Base-by-base conservation (phyloP, 2,329 filamentous ascomycete species). In the Tolypocladium sp. region DNA sequence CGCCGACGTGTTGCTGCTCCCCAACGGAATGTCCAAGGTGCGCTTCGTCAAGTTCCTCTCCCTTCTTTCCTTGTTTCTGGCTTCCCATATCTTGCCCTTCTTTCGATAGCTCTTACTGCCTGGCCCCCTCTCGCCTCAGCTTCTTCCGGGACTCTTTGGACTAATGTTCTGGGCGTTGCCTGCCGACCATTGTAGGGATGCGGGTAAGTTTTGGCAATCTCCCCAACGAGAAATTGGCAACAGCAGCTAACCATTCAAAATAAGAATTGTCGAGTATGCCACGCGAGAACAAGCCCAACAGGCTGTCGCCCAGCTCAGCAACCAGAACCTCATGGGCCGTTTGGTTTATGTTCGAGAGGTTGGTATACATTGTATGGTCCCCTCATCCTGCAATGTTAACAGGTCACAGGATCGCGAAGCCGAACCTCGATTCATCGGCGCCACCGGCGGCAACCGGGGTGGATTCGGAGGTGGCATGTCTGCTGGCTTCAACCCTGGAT, bases 1-100 rank as follows among this genome's bases (percentile, higher is more conserved):
- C 82, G 94, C 94, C 82, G 94, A 99, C 85, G 94, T 99, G 74
- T 88, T 99, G 79, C 84, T 96, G 78, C 92, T 99, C 88, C 94
- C 94, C 74, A 99, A 99, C 85, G 94, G 94, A 92, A 99, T 99
- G 94, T 97, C 93, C 91, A 99, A 99, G 93, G 93, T 97, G 92
- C 91, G 91, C 92, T 87, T 88, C 20, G 30, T 35, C 30, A 13
- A 35, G 30, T 35, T 84, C 79, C 87, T 81, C 81, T 79, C 76
- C 76, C 79, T 76, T 72, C 71, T 72, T 87, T 81, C 82, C 81
- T 80, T 86, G 76, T 80, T 77, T 76, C 78, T 76, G 71, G 71
- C 71, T 89, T 91, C 46, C 46, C 13, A 5, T 9, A 3, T n/a
- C 20, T 42, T 30, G 30, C 38, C 38, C 15, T 40, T 35, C n/a